Evolutionary conservation across 352 stramenopile species (phyloP).

Genomic region (Phytophthora foliorum): DNA sequence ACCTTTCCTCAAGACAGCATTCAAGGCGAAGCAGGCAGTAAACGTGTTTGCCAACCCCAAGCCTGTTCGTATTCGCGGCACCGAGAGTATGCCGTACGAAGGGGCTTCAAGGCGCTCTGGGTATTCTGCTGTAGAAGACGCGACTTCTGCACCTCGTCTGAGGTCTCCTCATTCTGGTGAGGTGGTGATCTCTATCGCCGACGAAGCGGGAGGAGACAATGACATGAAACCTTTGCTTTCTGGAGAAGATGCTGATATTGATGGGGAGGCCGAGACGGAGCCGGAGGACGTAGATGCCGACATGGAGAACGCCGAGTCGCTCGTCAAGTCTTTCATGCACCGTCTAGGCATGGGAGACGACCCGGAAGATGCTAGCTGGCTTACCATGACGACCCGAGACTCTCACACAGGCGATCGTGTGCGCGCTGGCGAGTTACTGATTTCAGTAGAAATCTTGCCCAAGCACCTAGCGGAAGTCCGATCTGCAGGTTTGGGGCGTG

Average conservation of each 20-base stretch:
- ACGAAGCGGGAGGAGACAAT: slow-evolving; percentile 16
- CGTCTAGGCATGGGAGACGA: slow-evolving; percentile 85
- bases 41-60: slow-evolving; percentile 85
- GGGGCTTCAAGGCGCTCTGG: slow-evolving; percentile 20
- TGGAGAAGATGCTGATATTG: slow-evolving; percentile 11
- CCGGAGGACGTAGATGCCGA: slow-evolving; percentile 38
- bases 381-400: slow-evolving; percentile 80
- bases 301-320: slow-evolving; percentile 73
- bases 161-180: slow-evolving; percentile 28
- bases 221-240: slow-evolving; percentile 40
- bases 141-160: slow-evolving; percentile 27
- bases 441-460: slow-evolving; percentile 83
- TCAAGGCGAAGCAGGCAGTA: slow-evolving; percentile 72
- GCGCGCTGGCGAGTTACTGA: slow-evolving; percentile 66
- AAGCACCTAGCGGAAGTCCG: slow-evolving; percentile 60
- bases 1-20: slow-evolving; percentile 71
- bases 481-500: slow-evolving; percentile 78
- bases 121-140: slow-evolving; percentile 44
- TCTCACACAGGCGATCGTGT: slow-evolving; percentile 65
- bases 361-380: slow-evolving; percentile 77
- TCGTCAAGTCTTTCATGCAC: slow-evolving; percentile 80
- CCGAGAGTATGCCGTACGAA: slow-evolving; percentile 44
- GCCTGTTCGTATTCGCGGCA: slow-evolving; percentile 54
- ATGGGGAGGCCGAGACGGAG: slow-evolving; percentile 39
- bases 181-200: slow-evolving; percentile 37